Conservation (phyloP, 2,329 filamentous ascomycete genomes). For the Pseudocercospora musae region DNA sequence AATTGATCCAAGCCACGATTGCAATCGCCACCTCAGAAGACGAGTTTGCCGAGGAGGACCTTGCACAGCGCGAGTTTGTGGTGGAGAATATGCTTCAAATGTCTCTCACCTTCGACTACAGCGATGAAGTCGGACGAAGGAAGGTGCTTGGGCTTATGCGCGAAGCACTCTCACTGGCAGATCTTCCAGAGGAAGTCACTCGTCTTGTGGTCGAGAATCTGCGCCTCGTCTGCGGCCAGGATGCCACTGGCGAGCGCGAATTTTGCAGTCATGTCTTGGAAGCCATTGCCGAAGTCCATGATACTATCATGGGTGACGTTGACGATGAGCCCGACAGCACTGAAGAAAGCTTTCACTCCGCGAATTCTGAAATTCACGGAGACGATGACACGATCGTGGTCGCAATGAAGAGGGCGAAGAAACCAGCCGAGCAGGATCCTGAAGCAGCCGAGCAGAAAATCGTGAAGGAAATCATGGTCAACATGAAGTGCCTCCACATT, state of each 20-base stretch:
- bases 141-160: conserved; percentile 94
- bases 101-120: conserved; percentile 87
- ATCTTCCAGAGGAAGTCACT: conserved; percentile 88
- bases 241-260: conserved; percentile 71
- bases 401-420: conserved; percentile 37
- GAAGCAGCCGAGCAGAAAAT: conserved; percentile 67
- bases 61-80: conserved; percentile 88
- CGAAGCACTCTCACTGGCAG: conserved; percentile 78
- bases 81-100: conserved; percentile 94
- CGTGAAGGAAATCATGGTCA: conserved; percentile 88
- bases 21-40: conserved; percentile 51
- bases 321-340: conserved; percentile 46
- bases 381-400: conserved; percentile 45
- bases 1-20: conserved; percentile 62
- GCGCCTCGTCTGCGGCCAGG: conserved; percentile 74
- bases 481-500: conserved; percentile 97
- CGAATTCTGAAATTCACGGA: conserved; percentile 76
- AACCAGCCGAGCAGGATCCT: conserved; percentile 56
- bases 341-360: conserved; percentile 89
- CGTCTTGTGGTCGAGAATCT: conserved; percentile 81
- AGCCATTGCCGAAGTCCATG: conserved; percentile 93
- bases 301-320: conserved; percentile 75
- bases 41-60: conserved; percentile 67
- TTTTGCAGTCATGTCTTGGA: conserved; percentile 85
- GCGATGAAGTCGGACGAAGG: conserved; percentile 89